Evolutionary conservation across 805 yeast genomes (phyloP).

Genomic region (Yarrowia phangngaensis): DNA sequence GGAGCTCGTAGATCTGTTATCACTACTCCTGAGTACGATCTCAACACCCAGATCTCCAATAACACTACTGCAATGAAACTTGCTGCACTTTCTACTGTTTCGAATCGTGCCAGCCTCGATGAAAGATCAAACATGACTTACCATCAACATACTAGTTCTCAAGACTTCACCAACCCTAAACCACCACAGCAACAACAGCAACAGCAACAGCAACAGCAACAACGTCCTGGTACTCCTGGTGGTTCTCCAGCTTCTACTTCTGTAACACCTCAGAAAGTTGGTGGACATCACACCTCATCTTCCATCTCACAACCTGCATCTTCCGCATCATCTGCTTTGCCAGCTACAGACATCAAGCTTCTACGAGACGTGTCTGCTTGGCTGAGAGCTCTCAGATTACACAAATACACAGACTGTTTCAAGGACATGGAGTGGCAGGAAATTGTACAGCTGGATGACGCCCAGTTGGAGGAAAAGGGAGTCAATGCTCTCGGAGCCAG

Average conservation of each 20-base stretch:
- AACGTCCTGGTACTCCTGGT: constrained; percentile 18
- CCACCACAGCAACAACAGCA: neutral
- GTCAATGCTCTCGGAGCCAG: constrained; percentile 95
- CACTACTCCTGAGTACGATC: constrained; percentile 28
- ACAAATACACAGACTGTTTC: constrained; percentile 86
- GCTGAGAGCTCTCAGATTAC: constrained; percentile 84
- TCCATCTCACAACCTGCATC: constrained; percentile 6
- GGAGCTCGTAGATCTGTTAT: constrained; percentile 11
- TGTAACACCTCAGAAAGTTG: neutral
- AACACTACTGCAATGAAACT: constrained; percentile 47
- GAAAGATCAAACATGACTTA: constrained; percentile 13
- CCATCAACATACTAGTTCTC: constrained; percentile 12
- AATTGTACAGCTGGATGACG: constrained; percentile 66
- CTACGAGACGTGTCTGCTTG: constrained; percentile 83
- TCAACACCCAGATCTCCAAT: constrained; percentile 37
- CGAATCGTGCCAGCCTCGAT: constrained; percentile 31
- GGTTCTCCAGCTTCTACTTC: constrained; percentile 23
- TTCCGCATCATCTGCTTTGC: constrained; percentile 37
- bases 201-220: neutral
- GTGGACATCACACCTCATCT: constrained; percentile 6
- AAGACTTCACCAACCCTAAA: constrained; percentile 9
- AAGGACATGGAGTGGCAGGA: constrained; percentile 74
- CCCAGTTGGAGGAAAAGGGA: constrained; percentile 68
- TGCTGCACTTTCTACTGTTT: constrained; percentile 62
- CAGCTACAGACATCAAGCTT: constrained; percentile 32